phyloP scores from a whole-genome alignment of 345 rosid species.

The Rhodamnia argentea region DNA sequence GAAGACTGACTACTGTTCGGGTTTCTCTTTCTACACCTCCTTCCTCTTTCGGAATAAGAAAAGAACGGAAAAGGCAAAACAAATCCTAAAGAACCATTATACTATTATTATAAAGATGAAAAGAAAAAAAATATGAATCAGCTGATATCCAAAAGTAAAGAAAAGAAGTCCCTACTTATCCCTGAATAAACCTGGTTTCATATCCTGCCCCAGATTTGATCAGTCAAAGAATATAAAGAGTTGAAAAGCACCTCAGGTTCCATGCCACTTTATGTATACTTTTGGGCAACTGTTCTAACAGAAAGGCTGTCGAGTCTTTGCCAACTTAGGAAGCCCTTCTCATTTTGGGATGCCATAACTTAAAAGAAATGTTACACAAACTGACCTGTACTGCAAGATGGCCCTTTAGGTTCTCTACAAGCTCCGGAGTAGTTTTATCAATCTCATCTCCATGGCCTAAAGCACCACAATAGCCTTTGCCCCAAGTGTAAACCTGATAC shows the following conservation, averaged over 20 bases:
- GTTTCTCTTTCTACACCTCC: background rate
- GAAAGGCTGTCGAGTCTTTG: background rate
- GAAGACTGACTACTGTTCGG: background rate
- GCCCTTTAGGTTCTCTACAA: conserved; percentile 50
- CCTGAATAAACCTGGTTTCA: background rate
- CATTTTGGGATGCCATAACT: background rate
- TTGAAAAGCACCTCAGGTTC: background rate
- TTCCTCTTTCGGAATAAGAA: background rate
- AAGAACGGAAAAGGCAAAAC: background rate
- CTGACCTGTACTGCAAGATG: conserved; percentile 70
- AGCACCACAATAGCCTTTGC: conserved; percentile 97
- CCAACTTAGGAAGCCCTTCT: background rate
- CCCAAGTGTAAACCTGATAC: conserved; percentile 87
- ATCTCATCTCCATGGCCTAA: conserved; percentile 95
- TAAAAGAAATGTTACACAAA: background rate
- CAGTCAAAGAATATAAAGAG: background rate
- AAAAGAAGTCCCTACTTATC: background rate
- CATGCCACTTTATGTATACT: background rate
- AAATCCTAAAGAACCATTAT: background rate
- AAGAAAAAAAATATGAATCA: background rate
- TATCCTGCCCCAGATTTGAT: background rate
- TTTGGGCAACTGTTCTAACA: background rate
- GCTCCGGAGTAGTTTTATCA: conserved; percentile 73
- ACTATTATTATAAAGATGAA: background rate
- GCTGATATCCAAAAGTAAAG: background rate